Evolutionary conservation across 306 rosid genomes (phyloP), one percentile per base, ranked within the genome.

Genomic region (Fragaria iinumae): DNA sequence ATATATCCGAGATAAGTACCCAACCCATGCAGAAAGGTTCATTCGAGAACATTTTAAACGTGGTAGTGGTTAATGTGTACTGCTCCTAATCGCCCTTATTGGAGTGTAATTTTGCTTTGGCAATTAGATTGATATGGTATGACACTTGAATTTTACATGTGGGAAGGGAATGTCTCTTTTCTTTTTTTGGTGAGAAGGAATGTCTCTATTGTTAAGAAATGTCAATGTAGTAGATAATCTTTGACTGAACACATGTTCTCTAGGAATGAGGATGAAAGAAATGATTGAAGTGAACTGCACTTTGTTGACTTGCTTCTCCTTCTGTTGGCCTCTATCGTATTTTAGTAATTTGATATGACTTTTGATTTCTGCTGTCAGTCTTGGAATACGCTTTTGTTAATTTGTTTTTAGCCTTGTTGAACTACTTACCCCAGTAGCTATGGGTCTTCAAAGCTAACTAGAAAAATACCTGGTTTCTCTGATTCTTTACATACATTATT

Each of bases 11-110:
- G 73, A 79, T 83, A 93, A 93, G 83, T 93, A 89, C 77, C 96
- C 99, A 70, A 79, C 84, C 50, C 79, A 87, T 41, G 96, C 96
- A 4, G 97, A 91, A 80, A 85, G 89, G 80, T 91, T 92, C 85
- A 89, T 95, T 78, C 83, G 86, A 41, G 87, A 87, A 80, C 96
- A 90, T 86, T 84, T 90, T 82, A 95, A 91, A 88, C 91, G 92
- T 12, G 85, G 90, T 70, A 88, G 96, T 81, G 84, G 86, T 74
- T 90, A 77, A 76, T 12, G 16, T 76, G 69, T 77, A 56, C 43
- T 56, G 70, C 78, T 80, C 43, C 21, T 79, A 68, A 77, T 47
- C 5, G 41, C 60, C 74, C 66, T 39, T 68, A 62, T 43, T 78
- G 71, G 79, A 66, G 78, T 73, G 79, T 43, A 52, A 32, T 78